These are phyloP conservation scores for Brassica balearica DNA, from an alignment of 441 rosid species.

Conservation along the genomic window DNA sequence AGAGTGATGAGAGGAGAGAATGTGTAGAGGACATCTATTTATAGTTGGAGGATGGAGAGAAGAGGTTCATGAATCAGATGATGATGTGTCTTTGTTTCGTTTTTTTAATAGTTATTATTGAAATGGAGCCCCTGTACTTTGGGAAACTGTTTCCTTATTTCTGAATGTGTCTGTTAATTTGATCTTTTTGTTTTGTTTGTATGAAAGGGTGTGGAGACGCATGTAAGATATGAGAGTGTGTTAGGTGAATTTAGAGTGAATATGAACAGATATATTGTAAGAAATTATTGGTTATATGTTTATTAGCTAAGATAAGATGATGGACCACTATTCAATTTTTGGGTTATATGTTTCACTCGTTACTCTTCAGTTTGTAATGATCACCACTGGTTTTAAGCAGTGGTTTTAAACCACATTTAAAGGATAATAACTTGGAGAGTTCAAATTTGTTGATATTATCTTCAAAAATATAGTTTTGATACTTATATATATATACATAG, in stretches of 20 bases:
- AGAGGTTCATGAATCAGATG: conserved; percentile 42
- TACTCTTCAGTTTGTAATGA: conserved; percentile 22
- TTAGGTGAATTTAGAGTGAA: not conserved
- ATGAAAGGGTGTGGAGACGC: not conserved
- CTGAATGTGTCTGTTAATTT: not conserved
- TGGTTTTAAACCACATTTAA: not conserved
- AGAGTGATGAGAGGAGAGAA: conserved; percentile 24
- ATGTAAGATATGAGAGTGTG: not conserved
- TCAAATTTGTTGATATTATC: not conserved
- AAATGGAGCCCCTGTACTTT: conserved; percentile 3
- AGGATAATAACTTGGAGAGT: not conserved
- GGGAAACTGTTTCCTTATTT: conserved; percentile 27
- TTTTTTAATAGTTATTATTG: not conserved
- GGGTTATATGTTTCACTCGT: conserved; percentile 16
- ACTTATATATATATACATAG: not conserved
- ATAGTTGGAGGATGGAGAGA: conserved; percentile 24
- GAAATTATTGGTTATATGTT: not conserved
- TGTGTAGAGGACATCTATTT: conserved; percentile 3
- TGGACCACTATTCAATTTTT: conserved; percentile 32
- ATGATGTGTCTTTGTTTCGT: conserved; percentile 27
- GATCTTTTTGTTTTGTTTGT: not conserved
- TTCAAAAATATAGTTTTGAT: not conserved
- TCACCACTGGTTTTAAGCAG: conserved; percentile 14
- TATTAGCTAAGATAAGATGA: conserved; percentile 2
- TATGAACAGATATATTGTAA: not conserved